Conservation (phyloP, 768 basidiomycete species). For the Tubosaeta brunneosetosa region DNA sequence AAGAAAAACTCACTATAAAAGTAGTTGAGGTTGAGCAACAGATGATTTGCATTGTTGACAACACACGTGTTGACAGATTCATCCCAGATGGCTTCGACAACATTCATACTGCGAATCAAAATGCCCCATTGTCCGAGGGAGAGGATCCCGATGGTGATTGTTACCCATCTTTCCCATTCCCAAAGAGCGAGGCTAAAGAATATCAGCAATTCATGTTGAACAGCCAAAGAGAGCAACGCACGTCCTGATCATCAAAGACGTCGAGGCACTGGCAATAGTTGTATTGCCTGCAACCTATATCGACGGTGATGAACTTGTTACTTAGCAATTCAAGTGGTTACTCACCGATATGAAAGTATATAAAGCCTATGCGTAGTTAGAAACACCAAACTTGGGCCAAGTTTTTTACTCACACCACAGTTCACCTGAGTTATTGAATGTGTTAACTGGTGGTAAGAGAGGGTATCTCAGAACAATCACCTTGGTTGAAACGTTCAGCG, state of each 20-base stretch:
- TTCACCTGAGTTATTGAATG: slow-evolving; percentile 39
- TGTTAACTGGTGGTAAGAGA: not conserved
- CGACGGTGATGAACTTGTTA: slow-evolving; percentile 1
- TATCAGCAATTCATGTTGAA: slow-evolving; percentile 19
- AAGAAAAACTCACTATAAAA: slow-evolving; percentile 56
- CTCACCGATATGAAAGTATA: slow-evolving; percentile 66
- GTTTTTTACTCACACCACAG: slow-evolving; percentile 44
- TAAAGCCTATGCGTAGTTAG: slow-evolving; percentile 41
- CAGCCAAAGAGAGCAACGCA: slow-evolving; percentile 20
- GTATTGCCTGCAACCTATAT: slow-evolving; percentile 25
- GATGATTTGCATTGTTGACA: slow-evolving; percentile 49
- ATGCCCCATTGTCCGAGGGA: slow-evolving; percentile 63
- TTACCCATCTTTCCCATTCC: slow-evolving; percentile 52
- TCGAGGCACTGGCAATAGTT: slow-evolving; percentile 31
- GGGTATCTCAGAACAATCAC: slow-evolving; percentile 1
- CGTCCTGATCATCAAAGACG: slow-evolving; percentile 69
- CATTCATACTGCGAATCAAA: slow-evolving; percentile 64
- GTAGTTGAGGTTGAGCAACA: slow-evolving; percentile 59
- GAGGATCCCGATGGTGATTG: slow-evolving; percentile 47
- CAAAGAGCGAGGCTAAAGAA: slow-evolving; percentile 59
- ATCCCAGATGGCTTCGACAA: slow-evolving; percentile 56
- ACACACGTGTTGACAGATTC: slow-evolving; percentile 38
- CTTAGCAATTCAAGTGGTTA: not conserved
- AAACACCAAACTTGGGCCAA: not conserved
- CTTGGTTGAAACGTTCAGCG: slow-evolving; percentile 44